Conservation (phyloP, 768 basidiomycete genomes). For the Cystofilobasidium capitatum region DNA sequence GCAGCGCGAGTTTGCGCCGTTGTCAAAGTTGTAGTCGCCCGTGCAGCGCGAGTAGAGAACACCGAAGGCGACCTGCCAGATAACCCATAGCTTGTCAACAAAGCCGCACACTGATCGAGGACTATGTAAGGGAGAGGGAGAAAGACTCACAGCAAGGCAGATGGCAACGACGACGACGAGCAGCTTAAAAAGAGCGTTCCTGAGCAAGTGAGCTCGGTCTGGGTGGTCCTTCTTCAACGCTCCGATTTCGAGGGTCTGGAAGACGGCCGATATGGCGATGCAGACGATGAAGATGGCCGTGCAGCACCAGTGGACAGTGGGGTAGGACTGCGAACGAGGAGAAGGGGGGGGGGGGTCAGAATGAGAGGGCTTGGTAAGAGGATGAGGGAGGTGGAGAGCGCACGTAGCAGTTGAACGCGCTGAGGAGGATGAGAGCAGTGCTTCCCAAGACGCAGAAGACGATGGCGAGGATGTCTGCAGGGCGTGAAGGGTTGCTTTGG, state of each 20-base stretch:
- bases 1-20: slow-evolving; percentile 23
- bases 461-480: slow-evolving; percentile 38
- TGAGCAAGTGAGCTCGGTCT: slow-evolving; percentile 35
- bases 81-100: too few relatives aligned
- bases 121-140: not conserved
- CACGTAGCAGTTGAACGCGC: slow-evolving; percentile 26
- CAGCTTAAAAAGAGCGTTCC: slow-evolving; percentile 41
- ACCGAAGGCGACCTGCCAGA: slow-evolving; percentile 36
- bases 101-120: too few relatives aligned
- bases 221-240: slow-evolving; percentile 40
- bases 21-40: slow-evolving; percentile 10
- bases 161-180: slow-evolving; percentile 38
- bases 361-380: not conserved
- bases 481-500: not conserved
- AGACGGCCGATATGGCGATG: slow-evolving; percentile 40
- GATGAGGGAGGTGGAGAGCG: not conserved
- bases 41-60: slow-evolving; percentile 32
- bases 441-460: slow-evolving; percentile 38
- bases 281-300: slow-evolving; percentile 40
- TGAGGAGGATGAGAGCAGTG: slow-evolving; percentile 37
- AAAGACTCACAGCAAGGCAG: slow-evolving; percentile 33
- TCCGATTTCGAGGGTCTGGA: slow-evolving; percentile 35
- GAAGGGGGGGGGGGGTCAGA: not conserved
- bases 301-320: slow-evolving; percentile 33
- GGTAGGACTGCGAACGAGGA: slow-evolving; percentile 27